Conservation (phyloP, 1,284 basidiomycete genomes). For the Cryptococcus neoformans region DNA sequence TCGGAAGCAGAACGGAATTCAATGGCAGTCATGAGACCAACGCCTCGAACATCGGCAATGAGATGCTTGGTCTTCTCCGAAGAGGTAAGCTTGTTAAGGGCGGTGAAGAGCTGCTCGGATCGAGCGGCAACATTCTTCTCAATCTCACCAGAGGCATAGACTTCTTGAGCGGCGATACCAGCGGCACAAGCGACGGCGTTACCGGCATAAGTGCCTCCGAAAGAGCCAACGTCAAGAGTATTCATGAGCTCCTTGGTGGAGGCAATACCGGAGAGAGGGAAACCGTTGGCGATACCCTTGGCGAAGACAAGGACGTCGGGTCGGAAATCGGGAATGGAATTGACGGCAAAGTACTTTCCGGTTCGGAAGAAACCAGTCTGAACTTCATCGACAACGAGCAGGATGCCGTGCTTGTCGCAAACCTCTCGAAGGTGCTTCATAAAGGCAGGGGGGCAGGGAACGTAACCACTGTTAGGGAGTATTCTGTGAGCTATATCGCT, state of each 20-base stretch:
- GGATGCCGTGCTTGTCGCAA: slow-evolving; percentile 81
- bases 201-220: slow-evolving; percentile 89
- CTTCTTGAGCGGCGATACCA: slow-evolving; percentile 73
- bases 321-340: slow-evolving; percentile 64
- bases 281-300: slow-evolving; percentile 63
- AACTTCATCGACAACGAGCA: slow-evolving; percentile 79
- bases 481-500: not conserved
- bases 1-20: slow-evolving; percentile 34
- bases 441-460: slow-evolving; percentile 79
- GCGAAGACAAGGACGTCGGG: slow-evolving; percentile 89
- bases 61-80: slow-evolving; percentile 52
- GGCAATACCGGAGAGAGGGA: slow-evolving; percentile 84
- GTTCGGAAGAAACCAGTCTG: slow-evolving; percentile 88
- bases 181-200: slow-evolving; percentile 88
- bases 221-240: slow-evolving; percentile 70
- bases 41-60: slow-evolving; percentile 51
- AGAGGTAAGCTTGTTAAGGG: slow-evolving; percentile 53
- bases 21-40: slow-evolving; percentile 50
- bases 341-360: slow-evolving; percentile 77
- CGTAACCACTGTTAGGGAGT: slow-evolving; percentile 61
- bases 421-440: slow-evolving; percentile 73
- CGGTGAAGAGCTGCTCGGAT: slow-evolving; percentile 67
- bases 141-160: slow-evolving; percentile 71
- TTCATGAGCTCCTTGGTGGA: slow-evolving; percentile 79
- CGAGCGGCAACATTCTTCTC: slow-evolving; percentile 72